Evolutionary conservation across 202 grass and related monocot genomes (phyloP).

Genomic region (Zizania palustris): DNA sequence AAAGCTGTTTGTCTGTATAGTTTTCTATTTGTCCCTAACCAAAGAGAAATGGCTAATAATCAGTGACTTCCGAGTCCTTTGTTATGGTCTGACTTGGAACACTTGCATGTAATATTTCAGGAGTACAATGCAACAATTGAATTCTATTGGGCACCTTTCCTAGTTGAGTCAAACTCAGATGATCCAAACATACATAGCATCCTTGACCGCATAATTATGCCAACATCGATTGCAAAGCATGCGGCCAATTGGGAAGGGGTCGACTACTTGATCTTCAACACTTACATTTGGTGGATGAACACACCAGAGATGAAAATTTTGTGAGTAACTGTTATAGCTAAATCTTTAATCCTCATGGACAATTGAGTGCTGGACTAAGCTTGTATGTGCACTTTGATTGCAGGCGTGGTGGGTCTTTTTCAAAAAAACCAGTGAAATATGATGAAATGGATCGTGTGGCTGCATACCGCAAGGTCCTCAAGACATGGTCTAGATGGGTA

Average conservation of each 20-base stretch:
- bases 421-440: conserved; percentile 58
- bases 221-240: conserved; percentile 72
- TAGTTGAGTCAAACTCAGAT: conserved; percentile 94
- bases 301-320: conserved; percentile 79
- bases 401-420: conserved; percentile 60
- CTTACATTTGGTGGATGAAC: conserved; percentile 99
- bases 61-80: too few relatives aligned
- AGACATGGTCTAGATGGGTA: conserved; percentile 86
- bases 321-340: conserved; percentile 50
- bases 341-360: conserved; percentile 5
- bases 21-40: not conserved
- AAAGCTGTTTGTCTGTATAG: conserved; percentile 17
- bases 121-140: conserved; percentile 88
- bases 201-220: conserved; percentile 72
- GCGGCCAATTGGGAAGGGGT: conserved; percentile 77
- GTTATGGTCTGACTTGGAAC: not conserved
- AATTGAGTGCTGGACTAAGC: not conserved
- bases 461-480: conserved; percentile 72
- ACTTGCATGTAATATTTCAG: conserved; percentile 36
- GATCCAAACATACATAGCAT: conserved; percentile 87
- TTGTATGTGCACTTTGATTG: conserved; percentile 36
- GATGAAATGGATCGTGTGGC: conserved; percentile 67
- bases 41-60: not conserved
- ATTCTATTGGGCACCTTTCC: conserved; percentile 91
- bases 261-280: conserved; percentile 95